These are phyloP conservation scores for Periconia macrospinosa DNA, from an alignment of 2,329 filamentous ascomycete species.

Conservation along the genomic window DNA sequence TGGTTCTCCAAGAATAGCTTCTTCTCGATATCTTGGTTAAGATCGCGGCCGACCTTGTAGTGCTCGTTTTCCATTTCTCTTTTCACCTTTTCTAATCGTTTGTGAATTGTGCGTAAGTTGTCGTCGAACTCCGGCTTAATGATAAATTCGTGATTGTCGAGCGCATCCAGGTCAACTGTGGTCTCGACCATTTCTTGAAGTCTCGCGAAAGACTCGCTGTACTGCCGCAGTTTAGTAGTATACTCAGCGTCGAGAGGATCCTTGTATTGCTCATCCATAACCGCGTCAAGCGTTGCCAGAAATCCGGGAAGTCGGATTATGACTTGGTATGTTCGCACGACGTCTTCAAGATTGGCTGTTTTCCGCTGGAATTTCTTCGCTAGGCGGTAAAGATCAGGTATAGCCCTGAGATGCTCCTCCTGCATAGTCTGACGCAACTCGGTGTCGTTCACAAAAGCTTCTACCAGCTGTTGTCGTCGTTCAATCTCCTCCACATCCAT, in stretches of 20 bases:
- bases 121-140: constrained; percentile 99
- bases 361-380: constrained; percentile 94
- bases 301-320: constrained; percentile 90
- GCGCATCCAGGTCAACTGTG: constrained; percentile 90
- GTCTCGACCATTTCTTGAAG: constrained; percentile 98
- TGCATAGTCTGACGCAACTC: constrained; percentile 95
- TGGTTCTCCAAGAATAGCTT: constrained; percentile 98
- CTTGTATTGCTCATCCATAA: constrained; percentile 94
- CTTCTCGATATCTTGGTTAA: constrained; percentile 93
- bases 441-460: constrained; percentile 91
- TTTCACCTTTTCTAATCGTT: constrained; percentile 83
- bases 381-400: constrained; percentile 90
- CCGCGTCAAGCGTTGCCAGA: constrained; percentile 81
- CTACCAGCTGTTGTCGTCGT: constrained; percentile 88
- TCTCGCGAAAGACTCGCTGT: constrained; percentile 78
- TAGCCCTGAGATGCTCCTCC: constrained; percentile 88
- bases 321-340: constrained; percentile 93
- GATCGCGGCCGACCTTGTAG: constrained; percentile 71
- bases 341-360: constrained; percentile 89
- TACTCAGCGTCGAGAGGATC: constrained; percentile 85
- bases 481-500: constrained; percentile 91
- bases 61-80: constrained; percentile 85
- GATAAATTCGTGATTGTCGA: constrained; percentile 97
- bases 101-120: constrained; percentile 80
- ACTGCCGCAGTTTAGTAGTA: constrained; percentile 74